These are phyloP conservation scores for maize (Zea mays) DNA, from an alignment of 176 grass and related monocot genomes.

Conservation along the genomic window DNA sequence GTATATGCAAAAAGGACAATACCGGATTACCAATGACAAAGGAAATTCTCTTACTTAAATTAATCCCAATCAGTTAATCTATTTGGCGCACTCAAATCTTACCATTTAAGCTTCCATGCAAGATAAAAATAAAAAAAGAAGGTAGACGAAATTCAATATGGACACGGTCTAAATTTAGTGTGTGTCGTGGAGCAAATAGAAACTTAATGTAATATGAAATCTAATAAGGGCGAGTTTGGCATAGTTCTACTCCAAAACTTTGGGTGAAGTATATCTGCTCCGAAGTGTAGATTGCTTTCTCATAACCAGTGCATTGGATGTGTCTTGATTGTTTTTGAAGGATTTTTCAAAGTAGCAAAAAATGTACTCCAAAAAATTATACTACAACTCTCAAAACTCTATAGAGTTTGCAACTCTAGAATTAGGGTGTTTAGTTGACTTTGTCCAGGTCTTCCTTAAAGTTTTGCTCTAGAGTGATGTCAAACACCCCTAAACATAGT, in stretches of 20 bases:
- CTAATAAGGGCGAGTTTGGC: neutral
- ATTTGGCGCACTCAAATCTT: neutral
- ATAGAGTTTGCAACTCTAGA: too few relatives aligned
- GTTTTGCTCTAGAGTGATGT: too few relatives aligned
- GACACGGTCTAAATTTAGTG: neutral
- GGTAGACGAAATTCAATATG: neutral
- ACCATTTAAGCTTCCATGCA: neutral
- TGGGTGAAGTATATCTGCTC: too few relatives aligned
- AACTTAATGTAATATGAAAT: neutral
- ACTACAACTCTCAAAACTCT: too few relatives aligned
- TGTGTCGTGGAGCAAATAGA: neutral
- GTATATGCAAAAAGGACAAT: neutral
- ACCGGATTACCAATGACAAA: neutral
- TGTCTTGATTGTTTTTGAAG: too few relatives aligned
- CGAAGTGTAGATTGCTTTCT: too few relatives aligned
- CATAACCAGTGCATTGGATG: too few relatives aligned
- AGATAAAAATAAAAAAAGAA: neutral
- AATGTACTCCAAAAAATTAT: too few relatives aligned
- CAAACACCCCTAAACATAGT: neutral
- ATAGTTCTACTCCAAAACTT: too few relatives aligned
- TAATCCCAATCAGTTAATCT: neutral
- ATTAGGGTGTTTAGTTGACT: too few relatives aligned
- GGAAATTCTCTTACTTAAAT: neutral
- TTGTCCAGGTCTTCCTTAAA: too few relatives aligned
- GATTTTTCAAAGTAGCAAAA: too few relatives aligned